Base-by-base conservation (phyloP, 1,139 yeast species). In the Yamadazyma oceani region DNA sequence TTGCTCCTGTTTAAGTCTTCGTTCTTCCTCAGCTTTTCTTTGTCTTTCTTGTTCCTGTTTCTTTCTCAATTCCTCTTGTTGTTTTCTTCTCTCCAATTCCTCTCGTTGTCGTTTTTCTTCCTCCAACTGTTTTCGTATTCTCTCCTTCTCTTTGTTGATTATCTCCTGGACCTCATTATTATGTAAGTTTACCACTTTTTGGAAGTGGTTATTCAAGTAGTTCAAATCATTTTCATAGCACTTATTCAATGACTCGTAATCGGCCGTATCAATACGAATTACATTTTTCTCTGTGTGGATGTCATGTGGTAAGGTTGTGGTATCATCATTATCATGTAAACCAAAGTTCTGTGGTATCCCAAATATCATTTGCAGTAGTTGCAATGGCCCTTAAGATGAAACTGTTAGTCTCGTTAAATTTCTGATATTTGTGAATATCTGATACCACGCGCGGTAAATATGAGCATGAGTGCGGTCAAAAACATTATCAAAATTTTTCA, bases 341-440 rank as follows among this genome's bases (percentile, higher is more conserved):
- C 53, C 58, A 35, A 53, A 57, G 28, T 50, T 52, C 8, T 41
- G 49, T 11, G 66, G 66, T 16, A 62, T 43, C 11, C 63, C 64
- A 46, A 58, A 60, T 31, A 50, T 49, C 65, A 59, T 59, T 7
- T 15, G 14, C 16, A 16, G 16, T 27, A 16, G 10, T 7, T n/a
- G 13, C 9, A 24, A n/a, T 24, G 9, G 5, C 12, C 26, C 5
- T 5, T 7, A 24, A 5, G 5, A 24, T 5, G n/a, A n/a, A n/a
- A n/a, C n/a, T n/a, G n/a, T n/a, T n/a, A n/a, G n/a, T 26, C 7
- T 26, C 17, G 12, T 26, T 5, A 8, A 26, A 14, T 26, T 12
- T 5, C n/a, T n/a, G n/a, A n/a, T n/a, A 13, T 12, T 13, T 4
- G 12, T 8, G 30, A 16, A 27, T 16, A 27, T 27, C 16, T 27